Base-by-base conservation (phyloP, 2,329 filamentous ascomycete genomes). In the Aspergillus clavatus region DNA sequence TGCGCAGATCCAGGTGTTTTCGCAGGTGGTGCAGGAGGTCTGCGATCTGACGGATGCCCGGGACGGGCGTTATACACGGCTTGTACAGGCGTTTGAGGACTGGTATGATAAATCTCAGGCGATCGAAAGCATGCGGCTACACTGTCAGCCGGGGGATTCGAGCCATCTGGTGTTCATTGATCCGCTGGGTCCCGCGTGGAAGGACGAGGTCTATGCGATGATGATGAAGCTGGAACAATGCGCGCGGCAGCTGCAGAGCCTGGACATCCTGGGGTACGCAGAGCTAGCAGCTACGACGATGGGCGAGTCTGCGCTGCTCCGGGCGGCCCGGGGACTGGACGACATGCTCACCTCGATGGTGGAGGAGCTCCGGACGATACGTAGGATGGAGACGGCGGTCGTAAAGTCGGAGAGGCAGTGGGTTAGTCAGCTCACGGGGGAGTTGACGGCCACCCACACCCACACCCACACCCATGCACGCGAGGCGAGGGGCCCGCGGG, bases 1-100 rank as follows among this genome's bases (percentile, higher is more conserved):
- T 2, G 60, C 61, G 38, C 68, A 72, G 43, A 60, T 71, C 18
- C 67, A 68, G 42, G 55, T 58, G 16, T 53, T 72, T 16, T 72
- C 69, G 3, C 63, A 62, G 19, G 48, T 69, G n/a, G 48, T 68
- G 5, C 67, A 70, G 49, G 67, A 70, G 14, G 52, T 70, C 7
- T 60, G 61, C 4, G 59, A 65, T 38, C 47, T 71, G n/a, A 55
- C 54, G 2, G 54, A 59, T 12, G 48, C 49, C 3, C 36, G 45
- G 5, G 48, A 52, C 22, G 62, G 64, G 3, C 56, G 58, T 28
- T 70, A 70, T 52, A 55, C 53, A 14, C 38, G 48, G 28, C 57
- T 52, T 14, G 51, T 69, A 4, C 45, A 53, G 18, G 48, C 47
- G 5, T 71, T 71, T 48, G 67, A 70, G 42, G 43, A 56, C 23